Base-by-base conservation (phyloP, 768 basidiomycete genomes). In the Galerina marginata region DNA sequence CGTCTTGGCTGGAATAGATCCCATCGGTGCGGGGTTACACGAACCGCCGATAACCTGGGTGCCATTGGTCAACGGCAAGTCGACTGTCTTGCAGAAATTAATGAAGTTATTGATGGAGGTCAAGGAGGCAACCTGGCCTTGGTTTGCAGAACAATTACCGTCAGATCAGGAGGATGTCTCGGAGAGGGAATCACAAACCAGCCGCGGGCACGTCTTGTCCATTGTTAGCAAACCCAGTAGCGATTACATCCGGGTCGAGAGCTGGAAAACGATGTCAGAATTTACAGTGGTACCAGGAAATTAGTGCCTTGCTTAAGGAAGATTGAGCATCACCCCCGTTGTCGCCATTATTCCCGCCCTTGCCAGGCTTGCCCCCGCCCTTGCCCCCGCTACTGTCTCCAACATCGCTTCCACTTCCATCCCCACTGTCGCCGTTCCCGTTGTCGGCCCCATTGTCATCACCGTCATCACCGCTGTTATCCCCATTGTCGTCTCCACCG, bases 21-120 rank as follows among this genome's bases (percentile, higher is more conserved):
- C 85, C 77, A 87, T 87, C 5, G 84, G 83, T 6, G 82, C 81
- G 9, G 84, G 81, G 74, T 89, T 89, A 74, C 87, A 84, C 38
- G 86, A 88, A 46, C 83, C 85, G 46, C 71, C 72, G 29, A 68
- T 64, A 56, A 83, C 75, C 65, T 83, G 85, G 56, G 77, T 65
- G 23, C 86, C 86, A 70, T 88, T 75, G 39, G 86, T 87, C 65
- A 88, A 72, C 7, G 82, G 81, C 47, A 80, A 71, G 56, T 80
- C 70, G 15, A 75, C 72, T 6, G 77, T 80, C 51, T 75, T 67
- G 67, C 85, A 88, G 67, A 82, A 82, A 76, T 86, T 84, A 76
- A 85, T 83, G 69, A 85, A 89, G 77, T 89, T 89, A 76, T 89
- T 87, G n/a, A 73, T 77, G 25, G 83, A 85, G 1, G 84, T 84